These are phyloP conservation scores for Aspergillus uvarum DNA, from an alignment of 2,329 filamentous ascomycete species.

Conservation along the genomic window DNA sequence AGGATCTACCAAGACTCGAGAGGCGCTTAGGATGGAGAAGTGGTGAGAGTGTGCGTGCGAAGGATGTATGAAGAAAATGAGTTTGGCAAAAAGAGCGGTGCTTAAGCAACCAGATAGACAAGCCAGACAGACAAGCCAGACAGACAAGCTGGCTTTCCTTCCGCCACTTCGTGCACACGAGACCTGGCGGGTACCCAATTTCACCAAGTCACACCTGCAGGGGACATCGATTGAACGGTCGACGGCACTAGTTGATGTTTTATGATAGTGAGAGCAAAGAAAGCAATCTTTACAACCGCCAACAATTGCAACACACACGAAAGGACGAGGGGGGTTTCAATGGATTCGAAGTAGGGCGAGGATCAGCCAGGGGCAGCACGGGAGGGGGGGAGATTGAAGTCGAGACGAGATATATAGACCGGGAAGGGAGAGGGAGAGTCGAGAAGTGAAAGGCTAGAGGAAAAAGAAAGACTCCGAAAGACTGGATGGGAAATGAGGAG, in stretches of 20 bases:
- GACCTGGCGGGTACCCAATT: slow-evolving; percentile 20
- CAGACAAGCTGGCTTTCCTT: slow-evolving; percentile 5
- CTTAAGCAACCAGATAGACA: slow-evolving; percentile 1
- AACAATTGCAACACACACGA: not conserved
- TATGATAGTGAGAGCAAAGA: not conserved
- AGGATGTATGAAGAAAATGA: not conserved
- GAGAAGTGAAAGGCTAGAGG: not conserved
- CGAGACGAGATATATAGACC: not conserved
- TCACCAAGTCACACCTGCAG: slow-evolving; percentile 20
- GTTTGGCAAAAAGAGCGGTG: not conserved
- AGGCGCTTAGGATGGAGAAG: not conserved
- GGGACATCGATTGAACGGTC: slow-evolving; percentile 6
- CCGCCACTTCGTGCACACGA: slow-evolving; percentile 8
- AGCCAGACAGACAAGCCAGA: slow-evolving; percentile 7
- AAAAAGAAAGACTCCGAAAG: not conserved
- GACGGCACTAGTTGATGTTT: not conserved
- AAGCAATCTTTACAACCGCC: slow-evolving; percentile 7
- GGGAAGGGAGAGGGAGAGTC: not conserved
- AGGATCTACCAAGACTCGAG: not conserved
- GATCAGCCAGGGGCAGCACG: not conserved
- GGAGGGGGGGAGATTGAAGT: not conserved
- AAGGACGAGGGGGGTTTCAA: not conserved
- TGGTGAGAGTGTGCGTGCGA: not conserved
- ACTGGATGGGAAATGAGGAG: not conserved
- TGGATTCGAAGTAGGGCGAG: not conserved